These are phyloP conservation scores for Dendrostoma leiphaemia DNA, from an alignment of 2,329 filamentous ascomycete species.

Conservation along the genomic window DNA sequence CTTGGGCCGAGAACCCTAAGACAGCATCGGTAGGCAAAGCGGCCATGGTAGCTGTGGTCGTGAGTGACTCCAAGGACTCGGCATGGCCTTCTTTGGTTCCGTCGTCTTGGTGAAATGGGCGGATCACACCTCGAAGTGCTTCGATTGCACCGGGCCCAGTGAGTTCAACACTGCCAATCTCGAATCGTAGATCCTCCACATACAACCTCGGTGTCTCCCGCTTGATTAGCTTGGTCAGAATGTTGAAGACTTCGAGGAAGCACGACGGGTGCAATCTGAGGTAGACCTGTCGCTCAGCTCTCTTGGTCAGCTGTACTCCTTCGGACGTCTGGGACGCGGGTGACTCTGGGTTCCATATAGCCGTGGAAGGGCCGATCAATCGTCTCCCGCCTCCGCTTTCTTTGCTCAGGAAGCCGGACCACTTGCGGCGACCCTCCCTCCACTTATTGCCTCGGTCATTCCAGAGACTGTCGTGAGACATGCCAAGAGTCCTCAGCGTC, in stretches of 20 bases:
- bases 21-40: slow-evolving; percentile 68
- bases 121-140: slow-evolving; percentile 67
- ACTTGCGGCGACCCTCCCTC: slow-evolving; percentile 53
- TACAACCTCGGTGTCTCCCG: slow-evolving; percentile 60
- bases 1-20: slow-evolving; percentile 70
- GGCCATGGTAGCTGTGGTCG: slow-evolving; percentile 64
- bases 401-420: slow-evolving; percentile 49
- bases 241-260: slow-evolving; percentile 67
- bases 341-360: slow-evolving; percentile 68
- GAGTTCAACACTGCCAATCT: slow-evolving; percentile 60
- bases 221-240: slow-evolving; percentile 56
- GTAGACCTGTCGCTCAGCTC: slow-evolving; percentile 49
- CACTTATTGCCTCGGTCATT: slow-evolving; percentile 66
- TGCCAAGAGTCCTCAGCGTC: slow-evolving; percentile 64
- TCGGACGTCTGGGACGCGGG: slow-evolving; percentile 20
- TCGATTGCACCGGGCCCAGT: slow-evolving; percentile 74
- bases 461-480: slow-evolving; percentile 61
- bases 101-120: slow-evolving; percentile 41
- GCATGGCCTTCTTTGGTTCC: slow-evolving; percentile 39
- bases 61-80: slow-evolving; percentile 49
- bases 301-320: slow-evolving; percentile 15
- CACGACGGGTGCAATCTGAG: slow-evolving; percentile 81
- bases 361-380: slow-evolving; percentile 68
- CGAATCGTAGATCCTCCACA: slow-evolving; percentile 68
- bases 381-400: slow-evolving; percentile 51